Conservation (phyloP, 306 rosid genomes). For the Vicia villosa region DNA sequence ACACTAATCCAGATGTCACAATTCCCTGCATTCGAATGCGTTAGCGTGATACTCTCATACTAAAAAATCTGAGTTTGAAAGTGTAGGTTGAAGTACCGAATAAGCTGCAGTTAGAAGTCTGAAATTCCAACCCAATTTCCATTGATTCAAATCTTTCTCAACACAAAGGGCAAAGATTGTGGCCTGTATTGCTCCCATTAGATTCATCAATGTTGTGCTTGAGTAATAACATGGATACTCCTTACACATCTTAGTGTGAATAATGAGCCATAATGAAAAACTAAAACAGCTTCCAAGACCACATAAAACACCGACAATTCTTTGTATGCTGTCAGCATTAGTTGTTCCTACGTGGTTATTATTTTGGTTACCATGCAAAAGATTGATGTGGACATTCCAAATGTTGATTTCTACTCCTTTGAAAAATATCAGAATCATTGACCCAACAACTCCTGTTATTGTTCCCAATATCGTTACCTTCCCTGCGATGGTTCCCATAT, state of each 20-base stretch:
- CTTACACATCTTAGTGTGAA: constrained; percentile 57
- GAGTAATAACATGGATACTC: constrained; percentile 60
- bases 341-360: too few species aligned
- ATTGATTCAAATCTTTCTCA: constrained; percentile 67
- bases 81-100: constrained; percentile 29
- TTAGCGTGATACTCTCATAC: too few species aligned
- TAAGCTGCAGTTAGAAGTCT: constrained; percentile 60
- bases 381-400: constrained; percentile 64
- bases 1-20: constrained; percentile 42
- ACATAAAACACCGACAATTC: constrained; percentile 35
- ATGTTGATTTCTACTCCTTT: constrained; percentile 55
- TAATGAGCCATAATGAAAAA: constrained; percentile 40
- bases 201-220: constrained; percentile 65
- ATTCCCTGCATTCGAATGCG: constrained; percentile 35
- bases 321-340: neutral
- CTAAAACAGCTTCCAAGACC: constrained; percentile 44
- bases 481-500: constrained; percentile 47
- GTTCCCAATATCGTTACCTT: constrained; percentile 65
- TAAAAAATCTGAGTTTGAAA: too few species aligned
- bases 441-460: constrained; percentile 66
- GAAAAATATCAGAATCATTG: constrained; percentile 62
- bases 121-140: constrained; percentile 78
- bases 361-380: constrained; percentile 35
- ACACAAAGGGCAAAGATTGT: constrained; percentile 45
- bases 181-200: constrained; percentile 58